Evolutionary conservation across 306 rosid genomes (phyloP).

Genomic region (Notholithocarpus densiflorus): DNA sequence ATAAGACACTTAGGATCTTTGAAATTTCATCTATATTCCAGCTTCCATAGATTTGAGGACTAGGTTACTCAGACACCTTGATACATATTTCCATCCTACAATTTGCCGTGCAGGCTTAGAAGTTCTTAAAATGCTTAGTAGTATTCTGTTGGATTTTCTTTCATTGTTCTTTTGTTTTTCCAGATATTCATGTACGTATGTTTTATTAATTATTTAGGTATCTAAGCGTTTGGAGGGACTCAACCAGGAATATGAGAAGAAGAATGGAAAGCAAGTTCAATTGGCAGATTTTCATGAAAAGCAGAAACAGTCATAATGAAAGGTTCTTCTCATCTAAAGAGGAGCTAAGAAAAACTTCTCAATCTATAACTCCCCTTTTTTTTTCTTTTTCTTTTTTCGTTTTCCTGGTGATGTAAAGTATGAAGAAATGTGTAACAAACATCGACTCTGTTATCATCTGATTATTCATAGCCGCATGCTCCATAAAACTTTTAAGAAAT

Average conservation of each 20-base stretch:
- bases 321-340: neutral
- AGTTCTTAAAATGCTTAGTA: neutral
- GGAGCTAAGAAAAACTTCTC: neutral
- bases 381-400: neutral
- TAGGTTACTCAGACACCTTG: too few relatives aligned
- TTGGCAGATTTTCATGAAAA: conserved; percentile 30
- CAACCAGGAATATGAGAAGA: conserved; percentile 60
- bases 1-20: neutral
- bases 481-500: too few relatives aligned
- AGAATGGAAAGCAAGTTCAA: conserved; percentile 45
- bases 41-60: too few relatives aligned
- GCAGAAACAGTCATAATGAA: conserved; percentile 20
- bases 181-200: neutral
- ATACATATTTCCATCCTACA: too few relatives aligned
- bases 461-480: neutral
- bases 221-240: conserved; percentile 74
- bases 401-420: neutral
- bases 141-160: neutral
- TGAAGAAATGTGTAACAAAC: neutral
- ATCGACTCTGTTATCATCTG: neutral
- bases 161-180: neutral
- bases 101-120: neutral
- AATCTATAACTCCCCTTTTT: neutral
- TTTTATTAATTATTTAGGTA: conserved; percentile 43
- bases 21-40: neutral